Percentiles rank a stretch among this genome's conserved stretches.
phyloP scores from a whole-genome alignment of 2,329 filamentous ascomycete genomes.

The Fusarium nematophilum region DNA sequence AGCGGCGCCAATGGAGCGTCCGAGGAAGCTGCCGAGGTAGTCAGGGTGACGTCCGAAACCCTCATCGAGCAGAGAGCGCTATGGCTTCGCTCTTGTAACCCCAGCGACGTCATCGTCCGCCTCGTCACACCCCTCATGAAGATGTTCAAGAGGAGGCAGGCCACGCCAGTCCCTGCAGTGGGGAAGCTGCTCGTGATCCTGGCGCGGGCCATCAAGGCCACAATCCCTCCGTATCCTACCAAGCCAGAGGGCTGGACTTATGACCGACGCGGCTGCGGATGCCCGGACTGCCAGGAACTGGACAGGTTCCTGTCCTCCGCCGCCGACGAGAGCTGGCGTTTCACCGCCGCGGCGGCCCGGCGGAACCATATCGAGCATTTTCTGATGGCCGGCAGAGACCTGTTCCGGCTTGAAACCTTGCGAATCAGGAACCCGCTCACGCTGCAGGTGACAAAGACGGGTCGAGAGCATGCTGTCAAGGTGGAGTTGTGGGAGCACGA shows the following conservation, averaged over 20 bases:
- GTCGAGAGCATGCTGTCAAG: not conserved
- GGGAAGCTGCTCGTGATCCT: slow-evolving; percentile 9
- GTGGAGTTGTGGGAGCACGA: not conserved
- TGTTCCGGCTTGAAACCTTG: not conserved
- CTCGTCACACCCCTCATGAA: slow-evolving; percentile 11
- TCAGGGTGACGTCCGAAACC: not conserved
- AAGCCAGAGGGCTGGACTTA: not conserved
- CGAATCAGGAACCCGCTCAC: not conserved
- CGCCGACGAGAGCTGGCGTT: not conserved
- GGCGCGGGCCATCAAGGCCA: not conserved
- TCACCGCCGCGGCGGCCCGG: not conserved
- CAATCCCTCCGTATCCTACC: not conserved
- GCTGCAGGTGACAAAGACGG: slow-evolving; percentile 6
- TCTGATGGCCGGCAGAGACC: not conserved
- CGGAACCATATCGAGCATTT: slow-evolving; percentile 4
- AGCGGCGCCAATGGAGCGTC: not conserved
- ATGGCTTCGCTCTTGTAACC: not conserved
- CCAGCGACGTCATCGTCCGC: not conserved
- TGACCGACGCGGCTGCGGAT: slow-evolving; percentile 14
- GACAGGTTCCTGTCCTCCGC: slow-evolving; percentile 7
- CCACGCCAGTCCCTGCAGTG: not conserved
- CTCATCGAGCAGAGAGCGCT: not conserved
- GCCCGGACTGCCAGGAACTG: slow-evolving; percentile 3
- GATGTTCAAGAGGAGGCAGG: not conserved
- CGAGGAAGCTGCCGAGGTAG: not conserved